Base-by-base conservation (phyloP, 2,329 filamentous ascomycete species). In the Paecilomyces variotii region DNA sequence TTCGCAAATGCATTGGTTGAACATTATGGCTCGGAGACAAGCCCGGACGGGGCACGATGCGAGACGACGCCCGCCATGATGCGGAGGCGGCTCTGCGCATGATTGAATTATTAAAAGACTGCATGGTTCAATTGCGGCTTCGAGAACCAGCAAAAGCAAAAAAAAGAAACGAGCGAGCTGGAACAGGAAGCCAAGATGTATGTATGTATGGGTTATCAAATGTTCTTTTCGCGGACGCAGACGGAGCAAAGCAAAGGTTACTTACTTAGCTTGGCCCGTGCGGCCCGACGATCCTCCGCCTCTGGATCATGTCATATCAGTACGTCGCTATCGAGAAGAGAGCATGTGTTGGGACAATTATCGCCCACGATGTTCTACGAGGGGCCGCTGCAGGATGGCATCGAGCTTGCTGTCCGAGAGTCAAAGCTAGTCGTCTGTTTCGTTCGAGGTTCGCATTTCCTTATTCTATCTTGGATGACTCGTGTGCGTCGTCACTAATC, bases 341-440 rank as follows among this genome's bases (percentile, higher is more conserved):
- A 11, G 9, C 32, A 34, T 12, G 32, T 34, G 14, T 34, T 12
- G 19, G 32, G n/a, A 3, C 25, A 24, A 52, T 14, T 32, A 59
- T 59, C 26, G 62, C 62, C 39, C 64, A 70, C 53, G 50, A 92
- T 96, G 87, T 97, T 96, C 75, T 92, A 91, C 72, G 69, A 86
- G 60, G 92, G 91, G 19, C 86, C 85, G 61, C 76, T 97, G 24
- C 89, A 95, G 67, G 87, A 88, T 67, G 92, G 90, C 59, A 95
- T 97, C 65, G 81, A 83, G 32, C 79, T 84, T 24, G 91, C 92
- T 11, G 81, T 97, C 5, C 82, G 84, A 60, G 80, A 92, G 71
- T 79, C 84, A 60, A 95, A 93, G 74, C 81, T 88, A 19, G 89
- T 97, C 0, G 83, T 89, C 30, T 96, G 91, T 76, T 95, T 97